phyloP scores from a whole-genome alignment of 2,329 filamentous ascomycete species.

The Emydomyces testavorans region DNA sequence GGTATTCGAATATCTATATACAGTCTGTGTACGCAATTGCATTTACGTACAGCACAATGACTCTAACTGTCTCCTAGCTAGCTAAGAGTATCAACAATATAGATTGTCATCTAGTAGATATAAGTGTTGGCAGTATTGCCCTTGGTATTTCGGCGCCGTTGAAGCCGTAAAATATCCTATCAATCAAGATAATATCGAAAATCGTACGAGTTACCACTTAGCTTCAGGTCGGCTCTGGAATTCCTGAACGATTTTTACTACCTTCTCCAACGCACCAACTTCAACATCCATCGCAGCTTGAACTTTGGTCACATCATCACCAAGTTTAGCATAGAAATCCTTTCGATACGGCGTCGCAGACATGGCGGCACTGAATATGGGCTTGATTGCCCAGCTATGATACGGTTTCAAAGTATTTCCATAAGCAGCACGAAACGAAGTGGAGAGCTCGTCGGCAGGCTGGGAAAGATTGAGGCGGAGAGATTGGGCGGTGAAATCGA shows the following conservation, averaged over 20 bases:
- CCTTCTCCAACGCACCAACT: slow-evolving; percentile 64
- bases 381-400: slow-evolving; percentile 82
- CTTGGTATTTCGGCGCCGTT: not conserved
- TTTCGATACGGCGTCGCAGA: slow-evolving; percentile 82
- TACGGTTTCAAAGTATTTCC: slow-evolving; percentile 76
- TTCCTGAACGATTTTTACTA: slow-evolving; percentile 61
- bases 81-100: too few species aligned
- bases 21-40: too few species aligned
- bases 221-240: slow-evolving; percentile 47
- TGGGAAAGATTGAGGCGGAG: slow-evolving; percentile 65
- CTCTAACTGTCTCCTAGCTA: too few species aligned
- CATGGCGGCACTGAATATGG: slow-evolving; percentile 88
- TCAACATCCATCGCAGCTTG: slow-evolving; percentile 55
- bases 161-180: too few species aligned
- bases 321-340: slow-evolving; percentile 85
- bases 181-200: not conserved
- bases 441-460: slow-evolving; percentile 60
- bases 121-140: too few species aligned
- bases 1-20: too few species aligned
- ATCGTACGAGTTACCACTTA: slow-evolving; percentile 30
- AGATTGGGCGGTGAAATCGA: slow-evolving; percentile 84
- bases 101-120: too few species aligned
- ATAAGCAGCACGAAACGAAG: slow-evolving; percentile 81
- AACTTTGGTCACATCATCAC: slow-evolving; percentile 42
- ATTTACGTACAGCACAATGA: too few species aligned